Conservation (phyloP, 1,284 basidiomycete genomes). For the Wallemia mellicola region DNA sequence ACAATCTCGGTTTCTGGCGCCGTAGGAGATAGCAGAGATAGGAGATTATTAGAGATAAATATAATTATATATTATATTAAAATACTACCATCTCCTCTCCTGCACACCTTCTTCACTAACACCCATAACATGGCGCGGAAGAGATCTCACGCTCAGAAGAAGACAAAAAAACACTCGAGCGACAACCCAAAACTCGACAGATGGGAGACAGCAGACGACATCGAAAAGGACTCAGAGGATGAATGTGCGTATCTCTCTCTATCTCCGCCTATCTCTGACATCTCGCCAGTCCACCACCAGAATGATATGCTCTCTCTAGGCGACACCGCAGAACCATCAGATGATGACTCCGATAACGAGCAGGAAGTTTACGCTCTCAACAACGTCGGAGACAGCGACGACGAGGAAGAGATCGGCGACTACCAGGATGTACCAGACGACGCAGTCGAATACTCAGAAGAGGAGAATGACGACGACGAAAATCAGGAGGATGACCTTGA, state of each 20-base stretch:
- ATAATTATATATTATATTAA: no score
- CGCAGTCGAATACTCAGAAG: constrained; percentile 55
- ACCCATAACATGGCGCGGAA: background rate
- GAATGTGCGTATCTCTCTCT: no score
- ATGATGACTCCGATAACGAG: constrained; percentile 18
- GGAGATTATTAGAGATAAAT: no score
- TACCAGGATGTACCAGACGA: constrained; percentile 2
- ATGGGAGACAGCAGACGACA: no score
- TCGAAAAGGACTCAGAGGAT: constrained; percentile 42
- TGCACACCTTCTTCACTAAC: background rate
- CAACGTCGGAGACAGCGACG: constrained; percentile 2
- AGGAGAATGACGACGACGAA: constrained; percentile 27
- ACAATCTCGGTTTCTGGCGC: no score
- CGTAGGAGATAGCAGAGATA: no score
- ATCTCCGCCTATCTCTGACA: no score
- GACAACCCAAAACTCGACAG: no score
- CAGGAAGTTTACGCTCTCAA: constrained; percentile 18
- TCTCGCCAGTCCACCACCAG: background rate
- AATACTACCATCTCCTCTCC: no score
- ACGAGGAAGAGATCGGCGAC: constrained; percentile 2
- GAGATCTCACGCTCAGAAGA: background rate
- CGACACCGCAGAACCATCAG: constrained; percentile 10
- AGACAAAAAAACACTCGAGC: constrained; percentile 13
- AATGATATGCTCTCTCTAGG: background rate
- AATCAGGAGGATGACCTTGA: no score